Base-by-base conservation (phyloP, 345 rosid species). In the Populus nigra region DNA sequence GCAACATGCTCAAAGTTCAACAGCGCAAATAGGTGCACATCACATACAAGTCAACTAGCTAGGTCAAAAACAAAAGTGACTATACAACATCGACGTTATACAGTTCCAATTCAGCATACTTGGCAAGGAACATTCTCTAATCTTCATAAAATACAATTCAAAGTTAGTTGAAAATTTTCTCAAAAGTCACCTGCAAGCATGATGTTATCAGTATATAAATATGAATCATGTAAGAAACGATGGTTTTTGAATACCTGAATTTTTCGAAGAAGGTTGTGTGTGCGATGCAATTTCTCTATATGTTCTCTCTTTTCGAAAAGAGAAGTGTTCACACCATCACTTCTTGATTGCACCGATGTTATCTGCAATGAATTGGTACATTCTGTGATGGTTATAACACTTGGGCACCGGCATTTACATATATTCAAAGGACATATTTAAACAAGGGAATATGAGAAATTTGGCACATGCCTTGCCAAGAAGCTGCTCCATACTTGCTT, bases 241-340 rank as follows among this genome's bases (percentile, higher is more conserved):
- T 7, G 12, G 12, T 29, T 25, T 55, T 79, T 78, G 38, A 43
- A 8, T 75, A 92, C 99, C 98, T 96, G 99, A 84, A 96, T 97
- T 92, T 96, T 96, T 73, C 92, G 94, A 77, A 96, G 96, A 81
- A 96, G 97, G 85, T 92, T 94, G 10, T 97, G 93, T 16, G 97
- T 94, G 71, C 94, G 94, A 83, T 96, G 97, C 76, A 96, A 83
- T 86, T 96, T 96, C 91, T 96, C 98, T 73, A 96, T 89, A 75
- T 96, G 97, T 80, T 96, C 98, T 78, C 98, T 92, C 91, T 92
- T 96, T 75, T 89, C 97, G 55, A 90, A 92, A 71, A 94, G 97
- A 69, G 94, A 91, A 76, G 91, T 89, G 80, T 96, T 96, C 70
- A 96, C 97, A 72, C 98, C 94, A 83, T 94, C 97, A 83, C 99